A percentile compares a stretch with the other conserved stretches of the same genome.
Conservation (phyloP, 805 yeast genomes). For the Metschnikowia hibisci region DNA sequence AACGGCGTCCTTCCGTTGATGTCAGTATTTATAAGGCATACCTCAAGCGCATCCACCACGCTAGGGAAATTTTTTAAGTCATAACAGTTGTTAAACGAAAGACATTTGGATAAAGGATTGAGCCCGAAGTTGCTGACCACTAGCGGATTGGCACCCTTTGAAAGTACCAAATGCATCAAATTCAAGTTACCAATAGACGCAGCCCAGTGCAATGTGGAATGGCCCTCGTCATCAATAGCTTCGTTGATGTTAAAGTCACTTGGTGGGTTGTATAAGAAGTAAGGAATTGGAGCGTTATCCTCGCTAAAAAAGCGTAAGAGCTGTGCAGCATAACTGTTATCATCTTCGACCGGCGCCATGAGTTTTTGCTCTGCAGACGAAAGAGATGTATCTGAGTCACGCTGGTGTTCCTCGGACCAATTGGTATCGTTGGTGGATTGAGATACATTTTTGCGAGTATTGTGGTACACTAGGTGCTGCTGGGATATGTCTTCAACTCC, state of each 20-base stretch:
- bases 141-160: slow-evolving; percentile 66
- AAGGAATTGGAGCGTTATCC: slow-evolving; percentile 51
- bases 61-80: slow-evolving; percentile 76
- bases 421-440: slow-evolving; percentile 43
- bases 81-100: slow-evolving; percentile 83
- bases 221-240: slow-evolving; percentile 90
- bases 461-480: slow-evolving; percentile 15
- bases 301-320: slow-evolving; percentile 41
- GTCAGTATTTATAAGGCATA: slow-evolving; percentile 77
- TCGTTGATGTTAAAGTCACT: slow-evolving; percentile 65
- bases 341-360: slow-evolving; percentile 45
- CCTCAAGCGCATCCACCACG: slow-evolving; percentile 70
- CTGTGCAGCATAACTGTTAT: slow-evolving; percentile 36
- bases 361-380: slow-evolving; percentile 14
- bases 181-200: slow-evolving; percentile 87
- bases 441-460: slow-evolving; percentile 18
- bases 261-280: slow-evolving; percentile 60
- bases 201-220: slow-evolving; percentile 96
- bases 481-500: slow-evolving; percentile 11
- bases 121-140: slow-evolving; percentile 63
- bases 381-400: slow-evolving; percentile 41
- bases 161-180: slow-evolving; percentile 69
- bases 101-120: slow-evolving; percentile 81
- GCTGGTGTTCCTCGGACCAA: slow-evolving; percentile 39
- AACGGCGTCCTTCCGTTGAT: slow-evolving; percentile 68